Evolutionary conservation across 148 eudicot genomes (phyloP).

Genomic region (Camellia lanceoleosa): DNA sequence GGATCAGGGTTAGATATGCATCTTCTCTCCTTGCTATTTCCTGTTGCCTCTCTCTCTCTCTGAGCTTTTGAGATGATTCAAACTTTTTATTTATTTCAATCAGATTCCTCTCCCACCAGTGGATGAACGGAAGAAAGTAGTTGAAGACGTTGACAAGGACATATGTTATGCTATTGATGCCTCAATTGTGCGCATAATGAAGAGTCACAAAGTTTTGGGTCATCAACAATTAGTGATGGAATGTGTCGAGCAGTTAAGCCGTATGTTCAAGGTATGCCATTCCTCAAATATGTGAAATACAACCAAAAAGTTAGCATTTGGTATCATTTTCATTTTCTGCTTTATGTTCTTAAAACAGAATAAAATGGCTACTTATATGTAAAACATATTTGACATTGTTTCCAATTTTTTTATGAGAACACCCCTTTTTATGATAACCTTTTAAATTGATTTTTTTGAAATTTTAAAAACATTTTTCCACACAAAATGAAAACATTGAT

Average conservation of each 20-base stretch:
- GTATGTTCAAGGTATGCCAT: constrained; percentile 28
- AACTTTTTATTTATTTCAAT: too few relatives aligned
- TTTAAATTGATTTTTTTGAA: too few relatives aligned
- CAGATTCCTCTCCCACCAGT: constrained; percentile 27
- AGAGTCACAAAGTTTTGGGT: not conserved
- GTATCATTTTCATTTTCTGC: too few relatives aligned
- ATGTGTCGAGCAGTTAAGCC: constrained; percentile 32
- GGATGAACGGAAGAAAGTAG: constrained; percentile 30
- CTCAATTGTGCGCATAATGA: not conserved
- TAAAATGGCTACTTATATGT: too few relatives aligned
- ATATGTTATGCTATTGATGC: constrained; percentile 35
- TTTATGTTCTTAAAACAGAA: too few relatives aligned
- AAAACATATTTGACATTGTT: too few relatives aligned
- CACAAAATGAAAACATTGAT: too few relatives aligned
- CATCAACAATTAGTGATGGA: constrained; percentile 34
- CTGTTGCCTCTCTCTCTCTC: not conserved
- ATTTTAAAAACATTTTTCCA: too few relatives aligned
- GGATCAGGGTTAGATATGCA: constrained; percentile 24
- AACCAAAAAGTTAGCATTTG: too few relatives aligned
- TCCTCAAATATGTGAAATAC: not conserved
- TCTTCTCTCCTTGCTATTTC: not conserved
- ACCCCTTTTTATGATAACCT: too few relatives aligned
- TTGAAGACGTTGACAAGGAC: constrained; percentile 37
- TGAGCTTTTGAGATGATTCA: too few relatives aligned
- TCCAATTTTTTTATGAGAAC: too few relatives aligned